phyloP scores from a whole-genome alignment of 192 early-diverging fungal genomes.

The Geranomyces variabilis region DNA sequence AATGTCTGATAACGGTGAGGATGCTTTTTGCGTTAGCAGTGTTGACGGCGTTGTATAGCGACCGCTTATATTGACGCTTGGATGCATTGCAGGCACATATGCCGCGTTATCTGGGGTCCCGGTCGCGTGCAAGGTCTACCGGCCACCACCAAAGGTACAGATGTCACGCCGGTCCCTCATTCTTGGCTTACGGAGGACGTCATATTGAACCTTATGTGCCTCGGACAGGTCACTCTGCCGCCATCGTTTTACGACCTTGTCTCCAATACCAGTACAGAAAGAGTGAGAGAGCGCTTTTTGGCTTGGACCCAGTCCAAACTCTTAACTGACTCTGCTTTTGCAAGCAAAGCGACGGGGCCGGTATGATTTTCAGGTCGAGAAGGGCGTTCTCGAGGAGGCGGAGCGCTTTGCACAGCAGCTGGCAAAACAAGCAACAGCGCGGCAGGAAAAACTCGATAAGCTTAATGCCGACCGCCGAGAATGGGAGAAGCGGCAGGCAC shows the following conservation, averaged over 20 bases:
- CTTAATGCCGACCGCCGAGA: slow-evolving; percentile 49
- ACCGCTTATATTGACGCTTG: too few relatives aligned
- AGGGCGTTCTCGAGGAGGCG: slow-evolving; percentile 50
- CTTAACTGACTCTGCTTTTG: background rate
- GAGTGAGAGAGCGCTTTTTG: background rate
- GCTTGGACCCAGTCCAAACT: background rate
- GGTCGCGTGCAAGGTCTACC: background rate
- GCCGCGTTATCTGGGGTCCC: background rate
- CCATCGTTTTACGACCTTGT: background rate
- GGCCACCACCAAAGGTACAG: slow-evolving; percentile 5
- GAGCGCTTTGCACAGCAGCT: slow-evolving; percentile 39
- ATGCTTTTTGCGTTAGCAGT: too few relatives aligned
- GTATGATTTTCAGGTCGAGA: slow-evolving; percentile 62
- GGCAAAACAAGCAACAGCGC: slow-evolving; percentile 32
- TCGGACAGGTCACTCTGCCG: background rate
- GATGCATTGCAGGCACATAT: background rate
- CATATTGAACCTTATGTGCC: background rate
- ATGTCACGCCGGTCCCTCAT: too few relatives aligned
- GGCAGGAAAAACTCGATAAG: slow-evolving; percentile 49
- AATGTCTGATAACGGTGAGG: too few relatives aligned
- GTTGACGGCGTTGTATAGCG: too few relatives aligned
- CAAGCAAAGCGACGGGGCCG: slow-evolving; percentile 13
- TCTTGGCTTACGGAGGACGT: too few relatives aligned
- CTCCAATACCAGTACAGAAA: background rate
- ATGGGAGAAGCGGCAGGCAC: slow-evolving; percentile 63